Evolutionary conservation across 352 stramenopile genomes (phyloP), one percentile per base, ranked within the genome.

Genomic region (Phytophthora rubi): DNA sequence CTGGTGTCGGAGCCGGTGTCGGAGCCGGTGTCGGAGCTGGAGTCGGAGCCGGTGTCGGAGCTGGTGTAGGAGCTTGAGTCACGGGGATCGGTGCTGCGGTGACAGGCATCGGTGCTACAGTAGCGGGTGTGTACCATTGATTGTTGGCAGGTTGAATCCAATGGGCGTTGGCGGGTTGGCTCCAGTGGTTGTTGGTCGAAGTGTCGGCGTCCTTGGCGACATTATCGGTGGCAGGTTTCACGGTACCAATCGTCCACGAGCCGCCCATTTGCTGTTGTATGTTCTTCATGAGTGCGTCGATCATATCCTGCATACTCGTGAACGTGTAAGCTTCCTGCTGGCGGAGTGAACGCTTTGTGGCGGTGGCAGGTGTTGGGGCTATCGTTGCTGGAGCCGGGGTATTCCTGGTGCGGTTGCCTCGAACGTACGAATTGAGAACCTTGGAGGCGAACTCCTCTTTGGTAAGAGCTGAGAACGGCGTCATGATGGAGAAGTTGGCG

Each of bases 401-500:
- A 44, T 1, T 51, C 18, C 45, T 60, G 21, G 70, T 63, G 16
- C 16, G 47, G 59, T 73, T 75, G 18, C 32, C 59, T 1, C 45
- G 53, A 44, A 81, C 33, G 53, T 75, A 60, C 35, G 59, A 66
- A 21, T 81, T 81, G 12, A 68, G 62, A 5, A 79, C 65, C 35
- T 79, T 80, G 1, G 53, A 48, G 15, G 68, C 28, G 37, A 87
- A 87, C 45, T 87, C 79, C 0, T 80, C 73, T 1, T 72, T 65
- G 6, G 79, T 82, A 13, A 87, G 58, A 5, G 76, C 61, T 52
- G 77, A 79, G 55, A 85, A 87, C 45, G 67, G 74, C 39, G 79
- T 70, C 72, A 80, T 72, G 21, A 73, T 77, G 4, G 71, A 80
- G 59, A 87, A 87, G 18, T 69, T 62, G 26, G 77, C 79, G 33